Base-by-base conservation (phyloP, 345 rosid species). In the Salix viminalis region DNA sequence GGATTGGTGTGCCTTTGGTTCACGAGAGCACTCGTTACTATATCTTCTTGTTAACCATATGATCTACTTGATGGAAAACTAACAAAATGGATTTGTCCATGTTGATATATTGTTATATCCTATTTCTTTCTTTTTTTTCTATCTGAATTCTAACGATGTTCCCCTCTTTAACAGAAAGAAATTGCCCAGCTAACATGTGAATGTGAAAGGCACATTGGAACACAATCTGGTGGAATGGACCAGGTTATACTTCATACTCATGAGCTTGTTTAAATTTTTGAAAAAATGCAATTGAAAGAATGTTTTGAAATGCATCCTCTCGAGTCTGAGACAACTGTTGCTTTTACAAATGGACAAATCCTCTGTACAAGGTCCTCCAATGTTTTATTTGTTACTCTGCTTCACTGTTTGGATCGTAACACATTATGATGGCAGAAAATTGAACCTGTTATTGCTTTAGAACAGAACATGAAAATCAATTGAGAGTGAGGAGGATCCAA, bases 171-270 rank as follows among this genome's bases (percentile, higher is more conserved):
- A 79, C 92, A 96, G 99, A 94, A 96, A 92, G 99, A 96, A 73
- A 69, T 94, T 77, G 99, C 99, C 24, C 99, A 96, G 50, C 85
- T 96, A 74, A 94, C 99, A 4, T 94, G 99, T 74, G 97, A 90
- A 16, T 94, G 99, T 75, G 99, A 94, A 85, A 87, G 90, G 71
- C 97, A 96, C 74, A 91, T 96, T 70, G 99, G 99, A 83, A 94
- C 98, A 7, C 99, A 91, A 68, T 94, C 99, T 69, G 99, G 99
- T 79, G 99, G 99, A 73, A 96, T 96, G 99, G 99, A 94, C 83
- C 99, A 96, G 97, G 98, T 96, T 75, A 46, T 30, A 48, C 64
- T 69, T 42, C 8, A 69, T 52, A 2, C 39, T 62, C 11, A 21
- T 14, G 23, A 67, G 16, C 62, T 71, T 75, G 12, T 12, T 67